Evolutionary conservation across 495 filamentous ascomycete genomes (phyloP), one percentile per base, ranked within the genome.

Genomic region (Podospora comata): DNA sequence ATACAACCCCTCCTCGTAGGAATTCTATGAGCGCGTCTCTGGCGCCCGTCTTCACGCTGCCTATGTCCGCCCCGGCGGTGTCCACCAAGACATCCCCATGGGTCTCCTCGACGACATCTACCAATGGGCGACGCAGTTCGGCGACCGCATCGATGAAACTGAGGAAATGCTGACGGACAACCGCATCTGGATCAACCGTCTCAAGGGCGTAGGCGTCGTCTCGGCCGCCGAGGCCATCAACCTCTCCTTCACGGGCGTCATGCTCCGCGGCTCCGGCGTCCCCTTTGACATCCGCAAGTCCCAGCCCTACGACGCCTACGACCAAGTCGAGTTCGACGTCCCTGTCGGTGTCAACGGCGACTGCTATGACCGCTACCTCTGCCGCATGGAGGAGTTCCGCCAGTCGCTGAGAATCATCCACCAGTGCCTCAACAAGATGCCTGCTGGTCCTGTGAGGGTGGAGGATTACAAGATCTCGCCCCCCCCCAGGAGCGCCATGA

Each of bases 391-490:
- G 80, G 95, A 99, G 81, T 98, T 99, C 89, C 86, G 95, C 66
- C 96, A 99, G 79, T 94, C 90, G 23, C 91, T 99, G 65, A 90
- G 95, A 72, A 98, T 99, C 82, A 97, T 99, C 77, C 89, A 96
- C 84, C 95, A 99, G 83, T 98, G 96, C 79, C 81, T 99, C 67
- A 98, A 99, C 85, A 91, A 97, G 86, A 99, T 99, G 92, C 94
- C 96, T 19, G 84, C 92, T 39, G 95, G 95, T 26, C 94, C 95
- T 26, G 87, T 98, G 74, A 88, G 92, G 66, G 93, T 97, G 54
- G 95, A 99, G 80, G 95, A 99, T 82, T 99, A 97, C 86, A 99
- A 99, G 86, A 88, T 99, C 78, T 90, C 91, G n/a, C 95, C 95
- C 9, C 95, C 95, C 54, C 95, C 95, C 16, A 88, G 95, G 74